These are phyloP conservation scores for Claviceps cyperi DNA, from an alignment of 2,329 filamentous ascomycete species.

Conservation along the genomic window DNA sequence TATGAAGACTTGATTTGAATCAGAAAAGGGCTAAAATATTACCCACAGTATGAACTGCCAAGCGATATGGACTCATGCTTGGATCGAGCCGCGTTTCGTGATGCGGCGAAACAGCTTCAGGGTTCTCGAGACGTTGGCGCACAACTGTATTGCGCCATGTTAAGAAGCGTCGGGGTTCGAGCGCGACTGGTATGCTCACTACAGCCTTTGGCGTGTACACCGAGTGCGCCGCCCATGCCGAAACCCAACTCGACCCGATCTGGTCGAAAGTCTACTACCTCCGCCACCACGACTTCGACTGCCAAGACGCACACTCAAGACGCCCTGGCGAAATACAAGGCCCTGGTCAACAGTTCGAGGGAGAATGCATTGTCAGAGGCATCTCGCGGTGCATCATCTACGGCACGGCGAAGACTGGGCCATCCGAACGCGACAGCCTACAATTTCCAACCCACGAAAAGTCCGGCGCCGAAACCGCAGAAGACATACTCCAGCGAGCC, in stretches of 20 bases:
- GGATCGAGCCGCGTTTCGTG: constrained; percentile 58
- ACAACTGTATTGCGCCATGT: constrained; percentile 77
- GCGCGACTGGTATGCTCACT: constrained; percentile 79
- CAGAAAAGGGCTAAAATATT: no score
- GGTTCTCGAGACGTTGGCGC: constrained; percentile 84
- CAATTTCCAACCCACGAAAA: constrained; percentile 26
- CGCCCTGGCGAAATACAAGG: constrained; percentile 14
- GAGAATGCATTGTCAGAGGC: constrained; percentile 12
- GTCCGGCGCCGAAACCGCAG: constrained; percentile 22
- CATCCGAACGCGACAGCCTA: constrained; percentile 41
- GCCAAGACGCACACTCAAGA: constrained; percentile 18
- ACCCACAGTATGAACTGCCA: constrained; percentile 37
- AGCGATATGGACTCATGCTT: constrained; percentile 52
- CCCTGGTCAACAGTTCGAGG: constrained; percentile 25
- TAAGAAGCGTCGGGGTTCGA: constrained; percentile 70
- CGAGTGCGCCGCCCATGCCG: constrained; percentile 33
- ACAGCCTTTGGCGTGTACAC: constrained; percentile 61
- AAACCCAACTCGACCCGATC: constrained; percentile 21
- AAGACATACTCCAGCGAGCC: constrained; percentile 17
- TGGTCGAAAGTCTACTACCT: constrained; percentile 11
- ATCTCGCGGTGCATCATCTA: constrained; percentile 14
- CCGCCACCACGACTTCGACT: constrained; percentile 8
- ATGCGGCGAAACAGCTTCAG: constrained; percentile 51
- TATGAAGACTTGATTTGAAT: no score
- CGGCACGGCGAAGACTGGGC: constrained; percentile 34